phyloP scores from a whole-genome alignment of 768 basidiomycete genomes.

The Mycena capillaripes region DNA sequence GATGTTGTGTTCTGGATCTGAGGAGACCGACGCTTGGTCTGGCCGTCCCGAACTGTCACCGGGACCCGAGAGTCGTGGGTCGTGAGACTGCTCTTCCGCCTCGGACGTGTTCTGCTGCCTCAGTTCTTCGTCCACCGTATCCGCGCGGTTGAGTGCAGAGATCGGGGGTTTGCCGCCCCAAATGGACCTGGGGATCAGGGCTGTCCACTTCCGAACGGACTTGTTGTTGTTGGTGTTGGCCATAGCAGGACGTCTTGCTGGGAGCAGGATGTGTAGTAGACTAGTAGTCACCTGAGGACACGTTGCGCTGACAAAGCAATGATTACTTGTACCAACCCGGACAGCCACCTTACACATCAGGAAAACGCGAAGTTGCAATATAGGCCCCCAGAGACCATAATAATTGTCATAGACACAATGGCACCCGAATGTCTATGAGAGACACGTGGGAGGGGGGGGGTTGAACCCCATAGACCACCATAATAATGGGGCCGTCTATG shows the following conservation, averaged over 20 bases:
- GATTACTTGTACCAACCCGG: no score
- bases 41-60: conserved; percentile 1
- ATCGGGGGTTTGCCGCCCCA: not conserved
- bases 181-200: not conserved
- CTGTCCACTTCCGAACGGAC: not conserved
- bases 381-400: no score
- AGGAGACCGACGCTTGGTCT: not conserved
- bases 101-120: not conserved
- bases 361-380: no score
- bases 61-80: conserved; percentile 3
- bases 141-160: not conserved
- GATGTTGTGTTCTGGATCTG: not conserved
- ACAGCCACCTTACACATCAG: no score
- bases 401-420: no score
- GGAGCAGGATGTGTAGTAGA: not conserved
- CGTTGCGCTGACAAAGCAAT: not conserved
- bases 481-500: no score
- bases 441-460: no score
- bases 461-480: no score
- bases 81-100: not conserved
- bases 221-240: not conserved
- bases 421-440: no score
- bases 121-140: not conserved
- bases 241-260: not conserved
- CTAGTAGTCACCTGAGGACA: not conserved